Evolutionary conservation across 345 rosid species (phyloP).

Genomic region (Cardamine occulta): DNA sequence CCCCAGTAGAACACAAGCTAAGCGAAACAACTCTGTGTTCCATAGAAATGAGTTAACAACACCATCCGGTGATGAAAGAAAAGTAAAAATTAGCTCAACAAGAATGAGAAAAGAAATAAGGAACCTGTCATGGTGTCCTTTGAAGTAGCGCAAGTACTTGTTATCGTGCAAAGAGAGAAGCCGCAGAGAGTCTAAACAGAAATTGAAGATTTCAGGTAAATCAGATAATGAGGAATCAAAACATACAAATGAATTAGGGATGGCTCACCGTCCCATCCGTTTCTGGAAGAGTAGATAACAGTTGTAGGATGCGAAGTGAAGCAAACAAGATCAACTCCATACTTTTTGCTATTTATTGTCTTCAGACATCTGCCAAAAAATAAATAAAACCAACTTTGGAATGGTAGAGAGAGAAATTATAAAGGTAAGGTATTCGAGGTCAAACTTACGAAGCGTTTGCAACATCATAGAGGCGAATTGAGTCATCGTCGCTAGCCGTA

Average conservation of each 20-base stretch:
- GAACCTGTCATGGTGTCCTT: slow-evolving; percentile 98
- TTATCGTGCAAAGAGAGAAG: slow-evolving; percentile 95
- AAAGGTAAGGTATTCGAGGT: neutral
- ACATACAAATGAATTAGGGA: neutral
- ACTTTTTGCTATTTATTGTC: slow-evolving; percentile 96
- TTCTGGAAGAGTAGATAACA: slow-evolving; percentile 92
- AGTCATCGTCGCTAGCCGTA: slow-evolving; percentile 97
- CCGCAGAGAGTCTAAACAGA: slow-evolving; percentile 70
- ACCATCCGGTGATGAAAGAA: slow-evolving; percentile 7
- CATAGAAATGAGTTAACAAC: slow-evolving; percentile 10
- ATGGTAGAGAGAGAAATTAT: neutral
- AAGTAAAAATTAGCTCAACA: neutral
- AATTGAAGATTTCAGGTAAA: neutral
- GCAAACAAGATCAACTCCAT: slow-evolving; percentile 94
- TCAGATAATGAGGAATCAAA: neutral
- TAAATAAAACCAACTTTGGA: neutral
- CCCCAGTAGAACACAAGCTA: slow-evolving; percentile 85
- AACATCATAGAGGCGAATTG: slow-evolving; percentile 88
- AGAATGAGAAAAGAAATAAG: slow-evolving; percentile 38
- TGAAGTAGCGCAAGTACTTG: slow-evolving; percentile 94
- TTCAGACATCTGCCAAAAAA: slow-evolving; percentile 70
- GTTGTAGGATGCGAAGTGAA: slow-evolving; percentile 91
- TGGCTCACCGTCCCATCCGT: slow-evolving; percentile 97
- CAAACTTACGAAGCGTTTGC: slow-evolving; percentile 63
- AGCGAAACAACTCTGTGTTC: slow-evolving; percentile 83